These are phyloP conservation scores for Trametes polyzona DNA, from an alignment of 1,284 basidiomycete genomes.

Conservation along the genomic window DNA sequence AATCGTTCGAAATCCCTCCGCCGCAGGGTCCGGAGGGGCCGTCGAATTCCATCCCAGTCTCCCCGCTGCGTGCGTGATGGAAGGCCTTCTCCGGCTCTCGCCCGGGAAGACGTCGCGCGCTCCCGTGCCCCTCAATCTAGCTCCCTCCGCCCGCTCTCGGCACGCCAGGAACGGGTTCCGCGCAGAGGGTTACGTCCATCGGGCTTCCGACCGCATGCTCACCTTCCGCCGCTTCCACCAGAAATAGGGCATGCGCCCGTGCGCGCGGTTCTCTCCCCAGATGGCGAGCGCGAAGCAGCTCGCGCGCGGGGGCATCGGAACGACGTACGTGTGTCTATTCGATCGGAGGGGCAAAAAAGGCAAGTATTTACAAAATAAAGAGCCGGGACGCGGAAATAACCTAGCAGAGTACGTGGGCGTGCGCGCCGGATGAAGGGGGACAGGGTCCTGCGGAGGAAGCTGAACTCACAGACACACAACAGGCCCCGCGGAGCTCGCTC, in stretches of 20 bases:
- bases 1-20: conserved; percentile 16
- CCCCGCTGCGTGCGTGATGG: conserved; percentile 6
- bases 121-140: conserved; percentile 22
- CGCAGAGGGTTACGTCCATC: conserved; percentile 20
- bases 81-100: conserved; percentile 10
- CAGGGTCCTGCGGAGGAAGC: conserved; percentile 21
- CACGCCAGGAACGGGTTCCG: conserved; percentile 18
- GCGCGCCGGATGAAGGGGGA: conserved; percentile 5
- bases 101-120: conserved; percentile 11
- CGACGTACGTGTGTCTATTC: conserved; percentile 17
- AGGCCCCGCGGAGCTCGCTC: conserved; percentile 12
- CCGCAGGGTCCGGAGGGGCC: no score
- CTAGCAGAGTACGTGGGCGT: conserved; percentile 21
- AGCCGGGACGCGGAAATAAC: conserved; percentile 30
- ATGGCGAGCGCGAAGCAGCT: no score
- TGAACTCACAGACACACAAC: conserved; percentile 2
- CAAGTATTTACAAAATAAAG: conserved; percentile 26
- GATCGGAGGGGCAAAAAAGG: conserved; percentile 13
- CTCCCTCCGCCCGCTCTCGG: conserved; percentile 13
- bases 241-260: conserved; percentile 14
- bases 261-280: no score
- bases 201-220: conserved; percentile 22
- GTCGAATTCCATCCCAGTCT: no score
- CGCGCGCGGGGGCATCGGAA: conserved; percentile 3
- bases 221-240: conserved; percentile 1